Evolutionary conservation across 805 yeast genomes (phyloP).

Genomic region (Cyberlindnera euphorbiiphila): DNA sequence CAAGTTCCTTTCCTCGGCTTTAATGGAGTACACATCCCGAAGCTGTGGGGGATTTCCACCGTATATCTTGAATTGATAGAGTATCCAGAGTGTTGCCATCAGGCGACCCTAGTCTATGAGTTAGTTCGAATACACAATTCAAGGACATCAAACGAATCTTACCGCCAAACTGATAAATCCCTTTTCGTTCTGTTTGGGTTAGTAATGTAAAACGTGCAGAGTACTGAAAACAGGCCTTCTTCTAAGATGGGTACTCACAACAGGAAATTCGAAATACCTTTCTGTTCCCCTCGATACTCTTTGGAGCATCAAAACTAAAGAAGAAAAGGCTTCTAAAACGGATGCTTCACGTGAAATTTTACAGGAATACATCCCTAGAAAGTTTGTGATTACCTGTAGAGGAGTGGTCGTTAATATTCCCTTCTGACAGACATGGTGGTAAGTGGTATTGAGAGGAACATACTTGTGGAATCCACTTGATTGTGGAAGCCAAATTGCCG

Average conservation of each 20-base stretch:
- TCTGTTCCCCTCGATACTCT: background rate
- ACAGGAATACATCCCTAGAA: conserved; percentile 9
- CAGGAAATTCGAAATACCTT: conserved; percentile 1
- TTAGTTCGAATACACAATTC: too few species aligned
- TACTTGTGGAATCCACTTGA: conserved; percentile 38
- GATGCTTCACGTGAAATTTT: background rate
- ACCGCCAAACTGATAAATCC: too few species aligned
- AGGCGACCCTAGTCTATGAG: background rate
- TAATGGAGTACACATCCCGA: too few species aligned
- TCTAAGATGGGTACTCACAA: too few species aligned
- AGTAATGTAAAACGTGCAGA: too few species aligned
- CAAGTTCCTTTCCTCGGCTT: too few species aligned
- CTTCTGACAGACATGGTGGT: too few species aligned
- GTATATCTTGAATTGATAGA: conserved; percentile 4
- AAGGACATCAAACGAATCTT: too few species aligned
- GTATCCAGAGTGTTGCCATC: background rate
- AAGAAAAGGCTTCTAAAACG: background rate
- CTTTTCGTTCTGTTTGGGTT: conserved; percentile 9
- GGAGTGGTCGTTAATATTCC: background rate
- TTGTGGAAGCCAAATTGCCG: conserved; percentile 24
- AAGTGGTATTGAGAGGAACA: conserved; percentile 1
- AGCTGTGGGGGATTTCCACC: too few species aligned
- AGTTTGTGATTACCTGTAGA: conserved; percentile 33
- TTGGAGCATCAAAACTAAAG: background rate
- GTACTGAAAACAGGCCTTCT: too few species aligned